Percentiles rank a stretch among this genome's conserved stretches.
phyloP scores from a whole-genome alignment of 2,329 filamentous ascomycete genomes.

The Aureobasidium sp. region DNA sequence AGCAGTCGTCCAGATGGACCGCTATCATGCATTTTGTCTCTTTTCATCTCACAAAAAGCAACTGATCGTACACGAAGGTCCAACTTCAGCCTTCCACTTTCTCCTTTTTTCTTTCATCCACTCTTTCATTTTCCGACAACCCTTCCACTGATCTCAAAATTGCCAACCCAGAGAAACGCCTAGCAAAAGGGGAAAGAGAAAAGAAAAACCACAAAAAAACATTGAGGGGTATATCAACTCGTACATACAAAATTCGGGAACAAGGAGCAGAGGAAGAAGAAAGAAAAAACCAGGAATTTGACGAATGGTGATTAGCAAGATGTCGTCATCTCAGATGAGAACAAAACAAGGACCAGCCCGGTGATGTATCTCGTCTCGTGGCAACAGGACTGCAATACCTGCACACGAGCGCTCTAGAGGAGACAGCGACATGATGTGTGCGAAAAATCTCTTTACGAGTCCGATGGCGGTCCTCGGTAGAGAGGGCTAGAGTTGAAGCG shows the following conservation, averaged over 20 bases:
- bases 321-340: neutral
- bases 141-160: neutral
- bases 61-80: neutral
- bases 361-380: neutral
- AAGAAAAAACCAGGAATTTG: neutral
- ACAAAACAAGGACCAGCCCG: neutral
- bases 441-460: neutral
- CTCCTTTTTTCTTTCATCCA: neutral
- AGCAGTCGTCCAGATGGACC: neutral
- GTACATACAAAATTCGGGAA: constrained; percentile 11
- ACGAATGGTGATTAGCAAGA: neutral
- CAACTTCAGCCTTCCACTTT: neutral
- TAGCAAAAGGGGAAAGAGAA: neutral
- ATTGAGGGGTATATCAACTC: constrained; percentile 14
- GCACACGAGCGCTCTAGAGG: neutral
- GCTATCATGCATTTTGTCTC: neutral
- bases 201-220: constrained; percentile 5
- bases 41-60: neutral
- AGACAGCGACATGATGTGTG: neutral
- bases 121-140: neutral
- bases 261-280: neutral
- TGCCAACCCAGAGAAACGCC: neutral
- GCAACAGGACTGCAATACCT: neutral
- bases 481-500: constrained; percentile 9
- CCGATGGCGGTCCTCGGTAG: neutral